Base-by-base conservation (phyloP, 345 rosid genomes). In the Eucalyptus sp. region DNA sequence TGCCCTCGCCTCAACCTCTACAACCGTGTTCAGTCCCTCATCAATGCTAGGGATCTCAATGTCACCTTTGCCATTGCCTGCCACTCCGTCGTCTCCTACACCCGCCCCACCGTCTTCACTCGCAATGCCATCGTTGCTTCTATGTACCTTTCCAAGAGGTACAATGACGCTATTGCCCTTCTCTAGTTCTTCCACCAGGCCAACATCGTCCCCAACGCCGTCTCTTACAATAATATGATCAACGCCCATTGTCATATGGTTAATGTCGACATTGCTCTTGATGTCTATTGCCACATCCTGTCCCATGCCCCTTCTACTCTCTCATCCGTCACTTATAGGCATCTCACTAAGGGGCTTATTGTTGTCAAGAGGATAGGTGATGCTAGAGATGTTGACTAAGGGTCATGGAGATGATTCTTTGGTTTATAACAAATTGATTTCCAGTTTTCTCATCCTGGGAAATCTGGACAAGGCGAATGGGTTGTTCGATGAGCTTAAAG, bases 91-190 rank as follows among this genome's bases (percentile, higher is more conserved):
- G 95, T 92, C 90, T 94, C 97, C 83, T 90, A 88, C 27, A 43
- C 14, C 94, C 98, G 48, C 98, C 98, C 88, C 50, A 97, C 98
- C 8, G 99, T 97, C 29, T 97, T 97, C 95, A 97, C 99, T 25
- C 96, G 99, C 90, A 97, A 96, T 87, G 99, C 99, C 18, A 94
- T 97, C 88, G 94, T 96, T 43, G 99, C 99, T 1, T 98, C 98
- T 43, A 96, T 96, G 99, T 95, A 97, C 89, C 93, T 98, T 43
- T 94, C 96, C 60, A 95, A 95, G 91, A 93, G 99, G 90, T 96
- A 93, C 87, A 86, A 92, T 44, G 99, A 96, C 3, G 96, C 99
- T 33, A 92, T 96, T 60, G 94, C 96, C 64, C 93, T 97, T 24
- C 96, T 97, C 24, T 90, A 96, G 7, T 97, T 90, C 89, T 97